phyloP scores from a whole-genome alignment of 768 basidiomycete species.

The Boletus fagicola region DNA sequence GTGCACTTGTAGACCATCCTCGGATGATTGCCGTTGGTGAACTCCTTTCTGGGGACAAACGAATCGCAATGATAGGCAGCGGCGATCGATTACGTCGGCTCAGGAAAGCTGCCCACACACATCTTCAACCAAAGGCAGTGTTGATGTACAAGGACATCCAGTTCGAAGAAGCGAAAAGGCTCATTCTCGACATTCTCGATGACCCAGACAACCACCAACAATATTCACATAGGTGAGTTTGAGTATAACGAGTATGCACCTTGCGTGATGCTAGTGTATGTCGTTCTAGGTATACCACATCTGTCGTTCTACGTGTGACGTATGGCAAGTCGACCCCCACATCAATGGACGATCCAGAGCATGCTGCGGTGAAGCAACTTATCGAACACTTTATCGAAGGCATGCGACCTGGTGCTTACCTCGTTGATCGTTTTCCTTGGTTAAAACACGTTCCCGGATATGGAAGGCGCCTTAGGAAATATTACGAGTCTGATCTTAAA shows the following conservation, averaged over 20 bases:
- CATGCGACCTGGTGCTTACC: no score
- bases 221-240: conserved; percentile 47
- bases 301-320: conserved; percentile 24
- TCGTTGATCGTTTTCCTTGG: no score
- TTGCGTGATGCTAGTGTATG: neutral
- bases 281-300: conserved; percentile 26
- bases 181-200: conserved; percentile 32
- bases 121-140: conserved; percentile 50
- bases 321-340: conserved; percentile 25
- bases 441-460: no score
- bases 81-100: conserved; percentile 33
- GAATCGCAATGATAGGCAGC: conserved; percentile 45
- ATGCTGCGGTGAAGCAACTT: conserved; percentile 14
- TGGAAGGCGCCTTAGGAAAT: no score
- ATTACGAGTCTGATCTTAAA: no score
- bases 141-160: conserved; percentile 44
- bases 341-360: conserved; percentile 24
- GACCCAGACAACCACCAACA: conserved; percentile 36
- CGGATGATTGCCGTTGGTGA: conserved; percentile 51
- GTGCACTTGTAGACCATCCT: conserved; percentile 49
- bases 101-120: conserved; percentile 51
- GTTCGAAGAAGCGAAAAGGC: conserved; percentile 30
- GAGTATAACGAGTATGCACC: conserved; percentile 12
- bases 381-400: no score
- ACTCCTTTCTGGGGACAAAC: conserved; percentile 53